These are phyloP conservation scores for Nigrospora sphaerica DNA, from an alignment of 2,329 filamentous ascomycete genomes.

Conservation along the genomic window DNA sequence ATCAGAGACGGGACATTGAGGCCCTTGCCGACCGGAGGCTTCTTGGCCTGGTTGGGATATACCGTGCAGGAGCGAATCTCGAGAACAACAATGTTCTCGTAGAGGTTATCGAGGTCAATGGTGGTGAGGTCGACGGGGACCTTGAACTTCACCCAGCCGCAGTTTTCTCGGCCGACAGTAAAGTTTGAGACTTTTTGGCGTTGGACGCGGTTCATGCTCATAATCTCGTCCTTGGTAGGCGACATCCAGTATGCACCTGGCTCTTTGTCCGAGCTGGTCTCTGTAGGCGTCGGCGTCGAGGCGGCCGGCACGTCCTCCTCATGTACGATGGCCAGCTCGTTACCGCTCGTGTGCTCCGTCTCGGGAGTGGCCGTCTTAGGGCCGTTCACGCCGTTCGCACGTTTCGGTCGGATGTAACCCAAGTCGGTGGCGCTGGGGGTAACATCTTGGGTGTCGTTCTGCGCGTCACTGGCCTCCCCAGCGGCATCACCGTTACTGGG, in stretches of 20 bases:
- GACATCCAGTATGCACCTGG: slow-evolving; percentile 83
- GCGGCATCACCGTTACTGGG: slow-evolving; percentile 38
- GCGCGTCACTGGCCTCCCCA: slow-evolving; percentile 29
- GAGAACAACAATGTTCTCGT: slow-evolving; percentile 68
- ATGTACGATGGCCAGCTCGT: slow-evolving; percentile 71
- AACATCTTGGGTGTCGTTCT: slow-evolving; percentile 34
- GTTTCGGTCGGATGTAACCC: slow-evolving; percentile 50
- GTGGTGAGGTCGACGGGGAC: slow-evolving; percentile 74
- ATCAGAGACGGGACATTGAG: slow-evolving; percentile 89
- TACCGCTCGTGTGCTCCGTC: slow-evolving; percentile 65
- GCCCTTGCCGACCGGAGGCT: slow-evolving; percentile 78
- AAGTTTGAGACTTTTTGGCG: slow-evolving; percentile 68
- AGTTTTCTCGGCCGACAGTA: slow-evolving; percentile 72
- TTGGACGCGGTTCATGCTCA: slow-evolving; percentile 72
- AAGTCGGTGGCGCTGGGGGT: slow-evolving; percentile 52
- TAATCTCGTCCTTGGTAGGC: slow-evolving; percentile 67
- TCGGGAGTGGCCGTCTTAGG: slow-evolving; percentile 43
- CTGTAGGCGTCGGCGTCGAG: slow-evolving; percentile 13
- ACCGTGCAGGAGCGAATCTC: slow-evolving; percentile 77
- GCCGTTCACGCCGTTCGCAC: slow-evolving; percentile 33
- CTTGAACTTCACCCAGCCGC: slow-evolving; percentile 78
- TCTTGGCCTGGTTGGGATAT: slow-evolving; percentile 68
- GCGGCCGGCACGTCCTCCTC: slow-evolving; percentile 50
- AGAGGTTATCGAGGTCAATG: slow-evolving; percentile 74
- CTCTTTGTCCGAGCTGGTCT: slow-evolving; percentile 30